Evolutionary conservation across 441 rosid species (phyloP), one percentile per base, ranked within the genome.

Genomic region (Gossypium schwendimanii): DNA sequence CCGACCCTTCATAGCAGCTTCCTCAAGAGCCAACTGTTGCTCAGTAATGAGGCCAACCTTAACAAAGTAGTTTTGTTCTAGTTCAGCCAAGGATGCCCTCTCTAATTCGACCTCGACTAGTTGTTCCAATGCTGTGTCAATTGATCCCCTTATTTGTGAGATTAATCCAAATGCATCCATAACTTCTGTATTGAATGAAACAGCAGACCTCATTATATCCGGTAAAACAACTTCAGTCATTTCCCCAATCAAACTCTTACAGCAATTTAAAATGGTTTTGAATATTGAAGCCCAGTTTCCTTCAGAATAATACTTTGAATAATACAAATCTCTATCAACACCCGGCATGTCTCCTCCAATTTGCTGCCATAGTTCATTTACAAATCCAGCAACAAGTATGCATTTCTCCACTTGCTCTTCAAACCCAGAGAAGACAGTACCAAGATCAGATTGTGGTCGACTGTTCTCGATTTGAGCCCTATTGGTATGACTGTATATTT

Each of bases 361-460:
- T 57, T 80, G 75, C 73, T 84, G 83, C 80, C 73, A 80, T 71
- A 91, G 83, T 84, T 95, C 95, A 74, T 78, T 61, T 76, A 87
- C 79, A 84, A 93, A 85, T 58, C 82, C 94, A 72, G 82, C 80
- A 52, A 95, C 75, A 68, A 93, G 84, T 23, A 82, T 62, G 79
- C 96, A 91, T 85, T 85, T 95, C 81, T 93, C 98, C 70, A 93
- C 90, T 79, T 88, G 99, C 84, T 84, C 96, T 78, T 91, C 96
- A 69, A 91, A 85, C 77, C 75, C 84, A 77, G 82, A 73, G 80
- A 86, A 84, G 58, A 79, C 73, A 69, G 81, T 79, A 76, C 88
- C 86, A 80, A 81, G 84, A 64, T 85, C 86, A 50, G 69, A 81
- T 76, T 63, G 80, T 49, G 73, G 61, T 59, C 63, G 80, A 50